Evolutionary conservation across 805 yeast genomes (phyloP).

Genomic region (Lipomyces spencermartinsiae): DNA sequence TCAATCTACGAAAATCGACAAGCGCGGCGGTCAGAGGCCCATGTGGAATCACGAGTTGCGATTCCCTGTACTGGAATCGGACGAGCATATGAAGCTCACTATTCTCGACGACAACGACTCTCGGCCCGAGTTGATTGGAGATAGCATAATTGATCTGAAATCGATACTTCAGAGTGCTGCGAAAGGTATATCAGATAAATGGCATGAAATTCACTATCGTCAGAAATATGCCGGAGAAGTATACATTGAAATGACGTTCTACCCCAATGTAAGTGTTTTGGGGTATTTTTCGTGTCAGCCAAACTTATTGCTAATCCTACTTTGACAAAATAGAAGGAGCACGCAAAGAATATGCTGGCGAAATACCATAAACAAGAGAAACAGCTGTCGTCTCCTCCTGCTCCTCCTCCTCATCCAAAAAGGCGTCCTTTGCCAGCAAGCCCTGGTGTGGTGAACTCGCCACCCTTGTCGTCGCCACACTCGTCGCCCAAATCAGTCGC

Average conservation of each 20-base stretch:
- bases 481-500: conserved; percentile 1
- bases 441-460: not conserved
- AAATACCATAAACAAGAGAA: not conserved
- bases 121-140: conserved; percentile 83
- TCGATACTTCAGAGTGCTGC: conserved; percentile 70
- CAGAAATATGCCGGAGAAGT: conserved; percentile 85
- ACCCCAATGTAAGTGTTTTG: conserved; percentile 48
- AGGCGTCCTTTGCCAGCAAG: not conserved
- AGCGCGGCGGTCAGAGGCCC: conserved; percentile 94
- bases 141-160: conserved; percentile 75
- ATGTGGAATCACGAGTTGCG: conserved; percentile 80
- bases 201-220: conserved; percentile 76
- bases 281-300: not conserved
- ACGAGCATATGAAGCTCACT: conserved; percentile 66
- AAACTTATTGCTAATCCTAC: not conserved
- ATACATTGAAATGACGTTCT: conserved; percentile 89
- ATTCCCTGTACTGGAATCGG: conserved; percentile 69
- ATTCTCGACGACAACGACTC: conserved; percentile 81
- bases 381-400: conserved; percentile 6
- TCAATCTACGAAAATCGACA: conserved; percentile 74
- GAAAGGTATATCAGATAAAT: conserved; percentile 79
- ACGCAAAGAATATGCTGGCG: not conserved
- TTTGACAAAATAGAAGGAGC: not conserved
- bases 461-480: not conserved
- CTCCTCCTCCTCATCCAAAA: conserved; percentile 23